Evolutionary conservation across 73 alveolate genomes (phyloP), one percentile per base, ranked within the genome.

Genomic region (Paramecium caudatum): DNA sequence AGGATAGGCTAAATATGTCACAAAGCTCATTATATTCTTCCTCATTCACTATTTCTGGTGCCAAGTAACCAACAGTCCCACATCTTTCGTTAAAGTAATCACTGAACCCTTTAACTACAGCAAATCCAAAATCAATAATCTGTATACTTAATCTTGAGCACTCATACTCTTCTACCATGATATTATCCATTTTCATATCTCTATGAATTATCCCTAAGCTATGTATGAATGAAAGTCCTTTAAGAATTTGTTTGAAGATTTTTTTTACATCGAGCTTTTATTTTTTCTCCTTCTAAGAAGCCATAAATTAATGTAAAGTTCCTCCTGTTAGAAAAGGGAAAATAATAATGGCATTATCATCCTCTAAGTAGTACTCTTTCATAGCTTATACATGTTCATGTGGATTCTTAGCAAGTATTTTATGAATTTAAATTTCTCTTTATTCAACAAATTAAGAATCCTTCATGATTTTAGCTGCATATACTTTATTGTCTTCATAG

Each of bases 161-260:
- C 23, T 55, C 80, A 55, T 55, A 19, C 3, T 55, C 80, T 32
- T 68, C 84, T 17, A 68, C 17, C 84, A 68, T 68, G 9, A 68
- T 68, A 17, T 68, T 68, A 37, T 37, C 84, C 84, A 68, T 32
- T 34, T 68, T 68, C 1, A 68, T 32, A 68, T 68, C 84, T 68
- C 84, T 32, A 12, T 68, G 84, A 9, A 68, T 68, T 4, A 68
- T 37, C 1, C 50, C 50, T 2, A 37, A 9, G 34, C 17, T 34
- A 16, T 68, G 84, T 3, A 68, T 34, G 17, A 25, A 43, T 32
- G 19, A 32, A 3, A 68, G 21, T 0, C 61, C 84, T 0, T 47
- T 25, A 10, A 68, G 34, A 34, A 68, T 34, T 68, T 68, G 49
- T 37, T 68, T 34, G 48, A 34, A 32, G 2, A 68, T 68, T 5